Conservation (phyloP, 129 eudicot genomes). For the Arctium lappa region DNA sequence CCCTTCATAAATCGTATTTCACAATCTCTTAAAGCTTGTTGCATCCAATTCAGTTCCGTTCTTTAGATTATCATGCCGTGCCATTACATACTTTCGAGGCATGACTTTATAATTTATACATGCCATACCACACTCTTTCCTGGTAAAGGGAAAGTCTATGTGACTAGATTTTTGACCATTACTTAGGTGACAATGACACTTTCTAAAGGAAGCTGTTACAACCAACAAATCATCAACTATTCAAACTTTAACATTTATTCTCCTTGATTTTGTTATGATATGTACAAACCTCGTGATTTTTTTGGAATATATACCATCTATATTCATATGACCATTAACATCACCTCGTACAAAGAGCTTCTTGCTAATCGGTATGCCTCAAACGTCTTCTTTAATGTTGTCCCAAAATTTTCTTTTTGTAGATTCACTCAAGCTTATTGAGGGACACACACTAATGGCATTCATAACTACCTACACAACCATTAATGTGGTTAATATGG, state of each 20-base stretch:
- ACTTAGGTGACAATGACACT: not conserved
- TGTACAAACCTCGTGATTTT: not conserved
- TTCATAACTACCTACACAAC: not conserved
- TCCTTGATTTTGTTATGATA: not conserved
- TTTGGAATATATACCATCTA: not conserved
- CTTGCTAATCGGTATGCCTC: not conserved
- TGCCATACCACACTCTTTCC: not conserved
- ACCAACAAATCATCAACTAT: not conserved
- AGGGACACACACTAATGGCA: not conserved
- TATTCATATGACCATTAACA: not conserved
- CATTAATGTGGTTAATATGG: not conserved
- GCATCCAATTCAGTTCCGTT: not conserved
- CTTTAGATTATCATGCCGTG: not conserved
- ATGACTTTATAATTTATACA: not conserved
- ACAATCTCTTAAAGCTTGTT: no score
- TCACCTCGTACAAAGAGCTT: conserved; percentile 3
- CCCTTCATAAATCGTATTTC: no score
- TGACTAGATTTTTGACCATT: not conserved
- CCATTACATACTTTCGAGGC: not conserved
- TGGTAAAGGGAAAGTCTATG: not conserved
- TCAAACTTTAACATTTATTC: not conserved
- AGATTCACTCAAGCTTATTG: not conserved
- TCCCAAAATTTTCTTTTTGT: not conserved
- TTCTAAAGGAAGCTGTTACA: conserved; percentile 13
- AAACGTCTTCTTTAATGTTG: not conserved